Base-by-base conservation (phyloP, 495 filamentous ascomycete genomes). In the Xylaria grammica region DNA sequence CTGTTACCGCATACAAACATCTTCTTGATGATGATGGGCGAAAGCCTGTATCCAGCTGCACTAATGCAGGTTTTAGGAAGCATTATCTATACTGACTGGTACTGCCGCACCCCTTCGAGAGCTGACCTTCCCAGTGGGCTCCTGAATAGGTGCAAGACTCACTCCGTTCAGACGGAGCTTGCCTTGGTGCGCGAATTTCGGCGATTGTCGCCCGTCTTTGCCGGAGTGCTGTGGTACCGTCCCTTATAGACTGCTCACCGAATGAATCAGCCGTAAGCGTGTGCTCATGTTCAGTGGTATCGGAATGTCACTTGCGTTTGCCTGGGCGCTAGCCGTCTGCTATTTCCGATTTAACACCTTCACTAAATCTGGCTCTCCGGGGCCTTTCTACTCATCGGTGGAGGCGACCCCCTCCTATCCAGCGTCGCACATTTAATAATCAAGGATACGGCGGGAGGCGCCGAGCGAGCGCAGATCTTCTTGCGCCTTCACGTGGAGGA, bases 381-480 rank as follows among this genome's bases (percentile, higher is more conserved):
- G 4, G 48, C 48, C 19, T 50, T 50, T 26, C 48, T 50, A 8
- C 24, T 50, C 15, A 29, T 50, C 48, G 48, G 48, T 15, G 48
- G 48, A 8, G 48, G 48, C 3, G 48, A 50, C 48, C 48, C 48
- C 9, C 9, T 50, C 48, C 20, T 26, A 19, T 50, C 48, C 24
- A 50, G 48, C 20, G 48, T 50, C 8, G 48, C 48, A 19, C 48
- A 50, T 50, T 8, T 50, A 2, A 50, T 26, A 4, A 50, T 50
- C 19, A 50, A 8, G 4, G 48, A 50, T 26, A 50, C 26, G 9
- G 24, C 48, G 9, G 26, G 7, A 19, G 9, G 20, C 19, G 3
- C 19, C 9, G 48, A 50, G 48, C 48, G 48, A 3, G 48, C 48
- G 48, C 48, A 50, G 26, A 50, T 50, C 48, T 50, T 50, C 20